Base-by-base conservation (phyloP, 306 rosid genomes). In the Cicer pinnatifidum region DNA sequence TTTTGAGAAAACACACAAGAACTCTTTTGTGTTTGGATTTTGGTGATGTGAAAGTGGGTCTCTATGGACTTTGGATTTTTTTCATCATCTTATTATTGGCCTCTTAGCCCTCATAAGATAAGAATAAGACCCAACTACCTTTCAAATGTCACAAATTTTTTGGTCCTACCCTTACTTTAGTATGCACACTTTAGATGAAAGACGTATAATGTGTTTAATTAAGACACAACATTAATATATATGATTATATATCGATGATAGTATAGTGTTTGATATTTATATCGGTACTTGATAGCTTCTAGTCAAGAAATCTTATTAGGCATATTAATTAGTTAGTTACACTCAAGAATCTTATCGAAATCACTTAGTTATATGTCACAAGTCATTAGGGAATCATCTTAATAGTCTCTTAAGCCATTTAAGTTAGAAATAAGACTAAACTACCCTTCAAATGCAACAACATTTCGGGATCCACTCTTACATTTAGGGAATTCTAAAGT, bases 21-120 rank as follows among this genome's bases (percentile, higher is more conserved):
- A 6, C 75, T 37, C 79, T 71, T 71, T 69, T 74, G 68, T 79
- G 71, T 64, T 75, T 83, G 78, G 72, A 69, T 82, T 76, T 76
- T 79, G 75, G 54, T 75, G 53, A 61, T 46, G 54, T 75, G 53
- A 61, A 54, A 57, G 78, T 83, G 81, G 83, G 78, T 73, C 7
- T 48, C 4, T 23, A 62, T 45, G 47, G 48, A 47, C 11, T 79
- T 66, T 44, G 84, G 69, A 76, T 58, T 83, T 83, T 66, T 78
- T 66, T 78, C 75, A 61, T 71, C 28, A 65, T 75, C 38, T 65
- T 75, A 72, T 70, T 71, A 79, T 75, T 71, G 81, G 73, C 11
- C 45, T 69, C 11, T 53, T 13, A 74, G 7, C 70, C 71, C 71
- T 68, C 46, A 65, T 1, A 79, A 79, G 75, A 83, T 69, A 56